phyloP scores from a whole-genome alignment of 2,329 filamentous ascomycete genomes.

The Fusarium irregulare region DNA sequence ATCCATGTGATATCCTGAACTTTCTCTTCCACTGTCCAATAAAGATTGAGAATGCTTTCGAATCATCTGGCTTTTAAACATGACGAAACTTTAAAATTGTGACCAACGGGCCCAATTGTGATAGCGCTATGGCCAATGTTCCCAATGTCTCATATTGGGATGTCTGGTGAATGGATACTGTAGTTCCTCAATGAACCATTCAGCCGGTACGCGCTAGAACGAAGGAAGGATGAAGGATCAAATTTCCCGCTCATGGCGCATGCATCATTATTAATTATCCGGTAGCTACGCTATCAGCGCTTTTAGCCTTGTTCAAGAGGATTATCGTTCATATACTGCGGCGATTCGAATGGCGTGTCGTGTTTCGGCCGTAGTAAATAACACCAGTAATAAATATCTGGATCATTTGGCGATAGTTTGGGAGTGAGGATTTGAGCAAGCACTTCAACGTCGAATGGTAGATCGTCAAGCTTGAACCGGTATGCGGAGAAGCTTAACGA shows the following conservation, averaged over 20 bases:
- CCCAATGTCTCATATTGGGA: neutral
- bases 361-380: conserved; percentile 55
- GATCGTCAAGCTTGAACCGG: conserved; percentile 53
- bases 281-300: neutral
- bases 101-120: neutral
- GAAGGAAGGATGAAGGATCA: neutral
- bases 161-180: neutral
- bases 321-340: conserved; percentile 2
- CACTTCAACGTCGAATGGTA: conserved; percentile 57
- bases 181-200: conserved; percentile 1
- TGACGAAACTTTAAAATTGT: neutral
- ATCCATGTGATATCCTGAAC: neutral
- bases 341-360: conserved; percentile 14
- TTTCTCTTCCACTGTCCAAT: neutral
- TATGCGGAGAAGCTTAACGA: conserved; percentile 60
- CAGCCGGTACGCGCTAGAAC: neutral
- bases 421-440: conserved; percentile 56
- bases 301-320: conserved; percentile 22
- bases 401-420: conserved; percentile 56
- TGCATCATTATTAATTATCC: conserved; percentile 1
- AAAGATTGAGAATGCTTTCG: neutral
- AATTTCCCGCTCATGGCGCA: neutral
- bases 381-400: conserved; percentile 60
- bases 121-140: neutral
- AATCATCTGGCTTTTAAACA: neutral